Conservation (phyloP, 345 rosid species). For the Abelmoschus esculentus region DNA sequence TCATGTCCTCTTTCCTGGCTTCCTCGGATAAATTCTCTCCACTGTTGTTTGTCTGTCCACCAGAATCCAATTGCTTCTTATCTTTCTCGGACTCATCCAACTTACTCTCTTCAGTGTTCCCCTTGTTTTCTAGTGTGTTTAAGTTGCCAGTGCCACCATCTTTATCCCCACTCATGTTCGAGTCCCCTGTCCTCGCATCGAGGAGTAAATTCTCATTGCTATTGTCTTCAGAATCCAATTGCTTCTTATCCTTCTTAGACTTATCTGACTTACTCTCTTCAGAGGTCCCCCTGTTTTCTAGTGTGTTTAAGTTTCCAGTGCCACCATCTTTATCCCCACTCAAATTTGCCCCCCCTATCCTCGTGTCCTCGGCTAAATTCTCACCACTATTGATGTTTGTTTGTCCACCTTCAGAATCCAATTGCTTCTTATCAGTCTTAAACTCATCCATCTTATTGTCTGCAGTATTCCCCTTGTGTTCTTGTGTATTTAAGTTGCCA, state of each 20-base stretch:
- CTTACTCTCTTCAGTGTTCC: background rate
- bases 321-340: constrained; percentile 23
- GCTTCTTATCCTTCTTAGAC: constrained; percentile 31
- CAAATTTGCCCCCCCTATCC: constrained; percentile 40
- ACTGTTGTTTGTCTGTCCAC: constrained; percentile 24
- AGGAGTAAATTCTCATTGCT: constrained; percentile 19
- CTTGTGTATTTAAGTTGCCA: constrained; percentile 20
- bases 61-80: constrained; percentile 26
- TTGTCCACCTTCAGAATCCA: constrained; percentile 22
- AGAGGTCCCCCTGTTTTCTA: constrained; percentile 33
- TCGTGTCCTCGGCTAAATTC: constrained; percentile 23
- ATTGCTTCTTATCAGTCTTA: constrained; percentile 30
- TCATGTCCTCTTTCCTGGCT: constrained; percentile 48
- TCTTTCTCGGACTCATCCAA: constrained; percentile 32
- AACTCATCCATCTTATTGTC: constrained; percentile 22
- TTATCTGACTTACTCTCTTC: constrained; percentile 21
- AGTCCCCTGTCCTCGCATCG: constrained; percentile 30
- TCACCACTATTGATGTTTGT: constrained; percentile 28
- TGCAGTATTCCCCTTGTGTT: constrained; percentile 28
- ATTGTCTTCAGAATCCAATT: constrained; percentile 13
- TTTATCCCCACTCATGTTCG: constrained; percentile 6
- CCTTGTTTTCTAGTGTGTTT: constrained; percentile 21
- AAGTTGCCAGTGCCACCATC: constrained; percentile 19
- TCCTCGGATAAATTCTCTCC: constrained; percentile 20
- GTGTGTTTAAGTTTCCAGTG: constrained; percentile 13